Conservation (phyloP, 1,139 yeast genomes). For the Suhomyces chickasaworum region DNA sequence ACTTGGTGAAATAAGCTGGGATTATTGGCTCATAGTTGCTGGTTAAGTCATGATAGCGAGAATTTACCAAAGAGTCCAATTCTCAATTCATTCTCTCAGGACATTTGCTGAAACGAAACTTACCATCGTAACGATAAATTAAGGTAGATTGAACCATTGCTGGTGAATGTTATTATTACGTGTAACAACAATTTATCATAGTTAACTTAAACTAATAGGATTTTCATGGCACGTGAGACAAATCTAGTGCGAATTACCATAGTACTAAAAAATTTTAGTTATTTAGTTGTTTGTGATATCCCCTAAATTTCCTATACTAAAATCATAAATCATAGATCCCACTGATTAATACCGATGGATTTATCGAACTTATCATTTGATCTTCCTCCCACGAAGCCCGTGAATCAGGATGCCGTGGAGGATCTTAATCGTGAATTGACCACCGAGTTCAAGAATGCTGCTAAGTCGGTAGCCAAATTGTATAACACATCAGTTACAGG, state of each 20-base stretch:
- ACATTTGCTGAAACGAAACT: neutral
- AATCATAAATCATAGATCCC: neutral
- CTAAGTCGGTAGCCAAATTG: constrained; percentile 47
- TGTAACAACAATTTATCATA: constrained; percentile 4
- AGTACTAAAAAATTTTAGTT: constrained; percentile 4
- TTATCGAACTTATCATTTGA: constrained; percentile 54
- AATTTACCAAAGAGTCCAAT: too few species aligned
- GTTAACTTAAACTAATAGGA: neutral
- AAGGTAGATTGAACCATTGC: constrained; percentile 71
- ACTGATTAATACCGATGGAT: constrained; percentile 42
- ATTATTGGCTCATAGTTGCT: too few species aligned
- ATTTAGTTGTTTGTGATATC: neutral
- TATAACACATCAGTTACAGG: constrained; percentile 33
- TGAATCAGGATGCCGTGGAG: constrained; percentile 44
- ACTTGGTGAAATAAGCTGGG: too few species aligned
- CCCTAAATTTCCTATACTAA: neutral
- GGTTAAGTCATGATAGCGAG: too few species aligned
- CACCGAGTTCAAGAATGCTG: constrained; percentile 47
- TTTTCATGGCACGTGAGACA: constrained; percentile 11
- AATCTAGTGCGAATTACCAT: constrained; percentile 5
- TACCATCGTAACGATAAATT: constrained; percentile 72
- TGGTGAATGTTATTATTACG: neutral
- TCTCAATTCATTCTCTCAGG: too few species aligned
- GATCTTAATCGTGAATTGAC: constrained; percentile 48
- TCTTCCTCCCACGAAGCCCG: constrained; percentile 52